Conservation (phyloP, 768 basidiomycete species). For the Pulveroboletus sp. region DNA sequence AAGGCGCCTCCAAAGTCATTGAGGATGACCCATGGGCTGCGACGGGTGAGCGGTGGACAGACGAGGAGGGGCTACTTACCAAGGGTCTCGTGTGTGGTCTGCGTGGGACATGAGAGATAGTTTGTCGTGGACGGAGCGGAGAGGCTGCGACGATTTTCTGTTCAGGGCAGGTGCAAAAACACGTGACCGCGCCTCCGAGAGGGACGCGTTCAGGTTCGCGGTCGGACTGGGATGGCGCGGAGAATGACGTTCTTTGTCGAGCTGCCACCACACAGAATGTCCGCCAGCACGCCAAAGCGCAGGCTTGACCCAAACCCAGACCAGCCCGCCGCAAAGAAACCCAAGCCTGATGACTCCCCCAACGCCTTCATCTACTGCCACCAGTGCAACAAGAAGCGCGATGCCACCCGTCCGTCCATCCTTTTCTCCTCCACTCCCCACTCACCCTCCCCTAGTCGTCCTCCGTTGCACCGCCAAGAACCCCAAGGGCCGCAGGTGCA, state of each 20-base stretch:
- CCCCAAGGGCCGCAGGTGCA: conserved; percentile 43
- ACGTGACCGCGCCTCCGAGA: conserved; percentile 32
- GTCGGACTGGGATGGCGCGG: too few species aligned
- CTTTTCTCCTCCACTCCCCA: not conserved
- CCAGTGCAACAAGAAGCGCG: conserved; percentile 65
- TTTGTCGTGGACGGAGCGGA: not conserved
- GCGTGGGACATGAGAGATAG: conserved; percentile 66
- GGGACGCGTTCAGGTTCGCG: too few species aligned
- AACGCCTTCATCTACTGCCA: conserved; percentile 57
- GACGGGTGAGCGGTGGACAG: not conserved
- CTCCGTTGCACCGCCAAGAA: conserved; percentile 37
- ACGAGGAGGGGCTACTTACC: conserved; percentile 42
- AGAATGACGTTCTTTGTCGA: conserved; percentile 50
- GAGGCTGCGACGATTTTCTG: conserved; percentile 18
- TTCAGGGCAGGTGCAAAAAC: conserved; percentile 32
- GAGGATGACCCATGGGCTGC: conserved; percentile 95
- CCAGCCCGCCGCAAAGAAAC: conserved; percentile 19
- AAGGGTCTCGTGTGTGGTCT: conserved; percentile 92
- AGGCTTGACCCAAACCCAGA: conserved; percentile 37
- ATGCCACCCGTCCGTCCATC: conserved; percentile 40
- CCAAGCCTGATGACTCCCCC: conserved; percentile 34
- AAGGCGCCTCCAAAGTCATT: conserved; percentile 98
- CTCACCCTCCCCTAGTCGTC: conserved; percentile 24
- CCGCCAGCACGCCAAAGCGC: conserved; percentile 44
- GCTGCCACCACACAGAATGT: conserved; percentile 41